phyloP scores from a whole-genome alignment of 805 yeast species.

The Zygotorulaspora sp. region DNA sequence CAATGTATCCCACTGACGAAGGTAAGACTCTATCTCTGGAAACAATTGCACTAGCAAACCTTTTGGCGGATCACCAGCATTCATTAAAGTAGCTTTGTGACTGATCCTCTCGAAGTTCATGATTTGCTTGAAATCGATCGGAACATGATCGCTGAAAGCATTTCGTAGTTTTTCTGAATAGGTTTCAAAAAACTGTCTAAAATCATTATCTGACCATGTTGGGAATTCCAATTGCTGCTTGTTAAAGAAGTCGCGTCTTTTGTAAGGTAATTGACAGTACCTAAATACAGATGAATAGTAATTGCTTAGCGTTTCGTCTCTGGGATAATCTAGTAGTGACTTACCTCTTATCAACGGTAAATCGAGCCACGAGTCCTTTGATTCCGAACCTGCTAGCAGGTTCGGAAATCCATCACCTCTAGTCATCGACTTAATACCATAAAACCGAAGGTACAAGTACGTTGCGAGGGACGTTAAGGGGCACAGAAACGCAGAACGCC shows the following conservation, averaged over 20 bases:
- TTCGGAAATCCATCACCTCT: slow-evolving; percentile 34
- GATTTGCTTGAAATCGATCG: slow-evolving; percentile 24
- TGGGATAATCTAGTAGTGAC: slow-evolving; percentile 26
- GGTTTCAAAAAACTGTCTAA: slow-evolving; percentile 4
- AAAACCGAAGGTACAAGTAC: slow-evolving; percentile 30
- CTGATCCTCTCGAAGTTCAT: slow-evolving; percentile 20
- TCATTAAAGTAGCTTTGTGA: background rate
- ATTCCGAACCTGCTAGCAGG: slow-evolving; percentile 12
- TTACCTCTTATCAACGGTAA: slow-evolving; percentile 30
- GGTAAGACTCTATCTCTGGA: slow-evolving; percentile 31
- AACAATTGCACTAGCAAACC: slow-evolving; percentile 25
- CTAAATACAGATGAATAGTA: slow-evolving; percentile 29
- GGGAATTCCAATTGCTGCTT: slow-evolving; percentile 16
- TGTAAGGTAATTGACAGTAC: slow-evolving; percentile 32
- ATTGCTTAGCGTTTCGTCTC: slow-evolving; percentile 28
- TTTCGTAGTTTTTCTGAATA: slow-evolving; percentile 4
- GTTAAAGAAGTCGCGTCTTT: slow-evolving; percentile 27
- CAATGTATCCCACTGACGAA: slow-evolving; percentile 13
- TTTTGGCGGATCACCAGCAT: slow-evolving; percentile 6
- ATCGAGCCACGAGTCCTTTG: slow-evolving; percentile 16
- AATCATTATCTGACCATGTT: slow-evolving; percentile 14
- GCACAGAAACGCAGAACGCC: slow-evolving; percentile 27
- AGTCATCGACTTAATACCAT: slow-evolving; percentile 24
- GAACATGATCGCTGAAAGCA: slow-evolving; percentile 23
- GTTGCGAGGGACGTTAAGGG: slow-evolving; percentile 31